Evolutionary conservation across 1,284 basidiomycete genomes (phyloP), one percentile per base, ranked within the genome.

Genomic region (Papiliotrema nemorosa): DNA sequence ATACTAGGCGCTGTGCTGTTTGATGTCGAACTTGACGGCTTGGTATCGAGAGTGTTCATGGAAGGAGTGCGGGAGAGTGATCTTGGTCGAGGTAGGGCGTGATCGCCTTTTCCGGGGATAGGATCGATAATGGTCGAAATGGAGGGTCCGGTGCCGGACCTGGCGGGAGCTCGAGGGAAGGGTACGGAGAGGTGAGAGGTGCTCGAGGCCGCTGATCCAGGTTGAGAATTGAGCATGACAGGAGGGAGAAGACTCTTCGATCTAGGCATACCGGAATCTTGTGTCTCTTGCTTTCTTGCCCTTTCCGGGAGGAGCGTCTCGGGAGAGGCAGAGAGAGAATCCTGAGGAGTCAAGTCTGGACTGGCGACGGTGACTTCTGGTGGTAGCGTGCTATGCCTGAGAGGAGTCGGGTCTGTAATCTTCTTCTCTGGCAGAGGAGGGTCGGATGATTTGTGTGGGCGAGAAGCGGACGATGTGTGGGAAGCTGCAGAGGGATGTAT

Each of bases 371-470:
- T 41, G 24, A 40, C 13, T 9, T 27, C 7, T 33, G 13, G 10
- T 3, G 26, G 54, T 47, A 22, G 20, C 31, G 26, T 38, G 29
- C 42, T 40, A 26, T 63, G 52, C 21, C 59, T 50, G 4, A 65
- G 34, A 3, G 63, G 61, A 3, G 63, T 63, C 16, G 63, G 61
- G 31, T 65, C 63, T 1, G 61, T 60, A 6, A 26, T 40, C 31
- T 61, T 61, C 45, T 65, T 65, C n/a, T 14, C 25, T 24, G 25
- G 41, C n/a, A 26, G 25, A 16, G 22, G 18, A 4, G 33, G 22
- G 16, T 13, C 18, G 27, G n/a, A 22, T 45, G 7, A 34, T 14
- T 34, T 37, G n/a, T 12, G 45, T 20, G 3, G 31, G 31, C 31
- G 10, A 10, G 31, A 33, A 33, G 31, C 9, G 40, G 40, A 14